Evolutionary conservation across 2,329 filamentous ascomycete genomes (phyloP), one percentile per base, ranked within the genome.

Genomic region (Nemania abortiva): DNA sequence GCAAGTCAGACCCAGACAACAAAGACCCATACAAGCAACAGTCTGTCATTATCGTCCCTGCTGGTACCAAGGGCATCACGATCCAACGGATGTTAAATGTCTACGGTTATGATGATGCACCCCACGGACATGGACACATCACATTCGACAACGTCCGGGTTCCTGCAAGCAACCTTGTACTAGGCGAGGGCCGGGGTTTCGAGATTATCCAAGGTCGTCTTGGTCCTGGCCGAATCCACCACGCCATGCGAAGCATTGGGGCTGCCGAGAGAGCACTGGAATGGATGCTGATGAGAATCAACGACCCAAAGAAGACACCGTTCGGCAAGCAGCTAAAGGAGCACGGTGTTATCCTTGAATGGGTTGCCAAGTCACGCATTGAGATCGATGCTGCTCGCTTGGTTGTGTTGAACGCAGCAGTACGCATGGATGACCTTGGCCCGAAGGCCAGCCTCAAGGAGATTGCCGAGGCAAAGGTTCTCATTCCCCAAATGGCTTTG

Each of bases 171-270:
- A 96, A 93, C 84, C 91, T 99, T 78, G 92, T 98, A 11, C 91
- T 99, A 3, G 95, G 96, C 69, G 93, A 96, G 80, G 96, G 96
- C 73, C 90, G 93, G 71, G 96, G 96, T 22, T 99, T 99, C 81
- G 96, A 99, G 82, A 97, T 99, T 79, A 98, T 99, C 78, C 96
- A 99, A 81, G 96, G 96, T 66, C 93, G 96, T 75, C 91, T 99
- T 27, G 96, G 96, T 0, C 96, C 96, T 1, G 96, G 96, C 39
- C 92, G 96, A 67, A 98, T 99, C 79, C 96, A 99, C 84, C 96
- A 99, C 84, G 94, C 94, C 69, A 99, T 99, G 96, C 91, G 96
- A 73, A 91, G 90, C 69, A 96, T 99, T 78, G 96, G 96, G 62
- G 92, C 94, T 61, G 91, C 96, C 20, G 96, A 99, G 82, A 89